Base-by-base conservation (phyloP, 441 rosid species). In the Brassica hybrid region DNA sequence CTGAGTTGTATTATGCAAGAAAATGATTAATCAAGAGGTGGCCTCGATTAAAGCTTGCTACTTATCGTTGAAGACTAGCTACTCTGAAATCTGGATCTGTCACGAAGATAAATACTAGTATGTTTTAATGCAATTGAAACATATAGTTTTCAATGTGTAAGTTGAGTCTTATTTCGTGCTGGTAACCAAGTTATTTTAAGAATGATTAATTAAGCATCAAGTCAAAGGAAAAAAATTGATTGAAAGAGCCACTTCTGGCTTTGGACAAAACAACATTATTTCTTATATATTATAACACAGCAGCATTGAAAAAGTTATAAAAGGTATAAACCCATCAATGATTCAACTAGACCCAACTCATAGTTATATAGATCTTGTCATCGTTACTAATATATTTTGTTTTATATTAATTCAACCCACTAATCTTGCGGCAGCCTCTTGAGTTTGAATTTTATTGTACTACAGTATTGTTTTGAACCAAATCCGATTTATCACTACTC, bases 341-440 rank as follows among this genome's bases (percentile, higher is more conserved):
- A 59, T 34, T 48, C 57, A 50, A 66, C 57, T 72, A 72, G 77
- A 72, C 63, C 73, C 73, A 72, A 67, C 81, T 72, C 77, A 65
- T 41, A 34, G 36, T 18, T 70, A 71, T 64, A 41, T 56, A 16
- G 25, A 3, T 11, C 25, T 64, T 34, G 23, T 12, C n/a, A 48
- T 54, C 18, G 70, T 23, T 14, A 32, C 16, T 38, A 43, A 74
- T 61, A 63, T 70, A 2, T 12, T 36, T 43, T 72, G 43, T 57
- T 21, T 16, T 27, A 5, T 57, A 66, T 71, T 41, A 34, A 32
- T 45, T 78, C 63, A 4, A 16, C 59, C 11, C 21, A 54, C 59
- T 54, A 52, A 52, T 52, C 57, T n/a, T 52, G 8, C 57, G 19
- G 57, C 57, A 52, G 57, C 57, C 57, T 50, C 52, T 45, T 13